Evolutionary conservation across 352 stramenopile species (phyloP).

Genomic region (Globisporangium viniferum): DNA sequence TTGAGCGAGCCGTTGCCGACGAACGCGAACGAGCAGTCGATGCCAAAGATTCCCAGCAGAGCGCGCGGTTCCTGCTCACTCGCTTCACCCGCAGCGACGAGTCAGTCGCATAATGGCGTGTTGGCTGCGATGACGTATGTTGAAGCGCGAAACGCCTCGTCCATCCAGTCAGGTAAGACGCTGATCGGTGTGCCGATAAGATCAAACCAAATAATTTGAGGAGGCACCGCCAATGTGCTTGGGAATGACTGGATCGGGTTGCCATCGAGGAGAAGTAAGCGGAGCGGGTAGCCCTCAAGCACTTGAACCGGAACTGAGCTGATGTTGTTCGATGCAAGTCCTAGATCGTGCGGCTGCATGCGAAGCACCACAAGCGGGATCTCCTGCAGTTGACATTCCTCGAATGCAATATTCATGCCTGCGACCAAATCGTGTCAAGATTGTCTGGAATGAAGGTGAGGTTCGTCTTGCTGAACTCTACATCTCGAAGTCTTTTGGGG

Average conservation of each 20-base stretch:
- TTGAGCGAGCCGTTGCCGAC: background rate
- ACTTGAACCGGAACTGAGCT: background rate
- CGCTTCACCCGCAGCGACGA: conserved; percentile 1
- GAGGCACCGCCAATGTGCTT: background rate
- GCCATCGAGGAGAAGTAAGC: conserved; percentile 1
- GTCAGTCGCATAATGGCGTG: background rate
- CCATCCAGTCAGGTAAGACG: conserved; percentile 3
- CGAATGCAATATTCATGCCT: conserved; percentile 7
- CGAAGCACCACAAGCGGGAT: conserved; percentile 1
- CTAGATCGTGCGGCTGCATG: background rate
- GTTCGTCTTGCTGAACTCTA: conserved; percentile 12
- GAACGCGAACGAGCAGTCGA: background rate
- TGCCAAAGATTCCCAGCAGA: background rate
- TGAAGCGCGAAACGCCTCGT: background rate
- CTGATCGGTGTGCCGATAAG: conserved; percentile 1
- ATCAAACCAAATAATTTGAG: background rate
- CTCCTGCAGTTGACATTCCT: conserved; percentile 11
- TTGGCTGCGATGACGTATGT: conserved; percentile 1
- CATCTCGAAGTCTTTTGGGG: conserved; percentile 1
- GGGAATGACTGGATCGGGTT: conserved; percentile 7
- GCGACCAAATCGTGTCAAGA: conserved; percentile 5
- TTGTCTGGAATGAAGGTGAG: conserved; percentile 1
- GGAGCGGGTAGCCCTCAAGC: background rate
- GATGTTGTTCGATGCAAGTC: conserved; percentile 7
- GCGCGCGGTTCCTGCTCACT: background rate